Evolutionary conservation across 2,329 filamentous ascomycete genomes (phyloP), one percentile per base, ranked within the genome.

Genomic region (Metarhizium rileyi): DNA sequence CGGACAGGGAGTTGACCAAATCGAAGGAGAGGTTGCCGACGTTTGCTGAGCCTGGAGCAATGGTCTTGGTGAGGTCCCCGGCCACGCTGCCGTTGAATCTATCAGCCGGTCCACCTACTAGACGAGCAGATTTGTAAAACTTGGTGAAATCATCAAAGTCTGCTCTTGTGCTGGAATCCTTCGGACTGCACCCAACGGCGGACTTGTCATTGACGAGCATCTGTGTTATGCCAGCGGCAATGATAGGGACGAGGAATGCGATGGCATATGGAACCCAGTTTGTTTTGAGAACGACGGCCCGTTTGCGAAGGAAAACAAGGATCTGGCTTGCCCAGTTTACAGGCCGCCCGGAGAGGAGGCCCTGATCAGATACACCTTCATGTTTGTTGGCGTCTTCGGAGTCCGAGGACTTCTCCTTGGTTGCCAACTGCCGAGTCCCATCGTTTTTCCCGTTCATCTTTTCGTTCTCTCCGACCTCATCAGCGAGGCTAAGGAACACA

Each of bases 401-500:
- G 27, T 20, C 46, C 50, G 27, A 58, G 50, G 52, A 50, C 64
- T 2, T 55, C 55, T 10, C 41, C 25, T 9, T 42, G 26, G 6
- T 22, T 57, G 2, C 53, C 46, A 43, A 56, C 27, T 14, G 25
- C 61, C 9, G 61, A 60, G 20, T 49, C 47, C 3, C 49, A 53
- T 3, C 12, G 3, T 6, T 20, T 28, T 16, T 26, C 23, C 22
- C 35, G 40, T 55, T 55, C 47, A 64, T 61, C 14, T 60, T 57
- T 44, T 65, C 66, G 54, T 84, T 78, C 5, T 74, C 75, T 50
- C 74, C 76, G 52, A 89, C 77, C 63, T 95, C 90, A 60, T 91
- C 87, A 0, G 89, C 88, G 33, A 95, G 75, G 55, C 87, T 84
- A 23, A 96, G 70, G 66, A 96, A 96, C 0, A 95, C 90, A 56